Evolutionary conservation across 1,284 basidiomycete species (phyloP).

Genomic region (Trametes pubescens): DNA sequence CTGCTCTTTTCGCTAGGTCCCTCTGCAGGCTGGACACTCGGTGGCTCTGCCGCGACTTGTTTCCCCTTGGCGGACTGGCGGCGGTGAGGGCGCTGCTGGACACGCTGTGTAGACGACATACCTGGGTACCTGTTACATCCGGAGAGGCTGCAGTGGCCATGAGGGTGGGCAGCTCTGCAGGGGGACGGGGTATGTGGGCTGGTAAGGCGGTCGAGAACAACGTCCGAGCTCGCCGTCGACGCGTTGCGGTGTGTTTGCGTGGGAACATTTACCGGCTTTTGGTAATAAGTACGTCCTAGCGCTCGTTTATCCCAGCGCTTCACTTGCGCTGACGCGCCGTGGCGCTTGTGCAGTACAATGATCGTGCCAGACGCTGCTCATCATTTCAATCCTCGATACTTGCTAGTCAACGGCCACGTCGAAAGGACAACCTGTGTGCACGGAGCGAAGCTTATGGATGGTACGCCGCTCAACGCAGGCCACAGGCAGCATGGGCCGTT

Average conservation of each 20-base stretch:
- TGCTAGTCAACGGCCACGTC: too few relatives aligned
- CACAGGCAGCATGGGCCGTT: too few relatives aligned
- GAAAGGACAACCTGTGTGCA: too few relatives aligned
- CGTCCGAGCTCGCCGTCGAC: conserved; percentile 37
- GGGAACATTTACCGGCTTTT: conserved; percentile 28
- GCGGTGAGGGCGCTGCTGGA: conserved; percentile 18
- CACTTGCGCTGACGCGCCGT: neutral
- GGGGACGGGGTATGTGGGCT: conserved; percentile 41
- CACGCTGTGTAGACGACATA: conserved; percentile 16
- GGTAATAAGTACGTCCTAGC: conserved; percentile 17
- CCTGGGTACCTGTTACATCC: conserved; percentile 33
- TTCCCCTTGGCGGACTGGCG: conserved; percentile 41
- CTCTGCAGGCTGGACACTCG: conserved; percentile 41
- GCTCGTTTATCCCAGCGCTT: neutral
- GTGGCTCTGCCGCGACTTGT: conserved; percentile 40
- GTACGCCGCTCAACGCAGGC: too few relatives aligned
- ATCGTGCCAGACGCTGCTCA: neutral
- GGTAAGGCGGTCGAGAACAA: conserved; percentile 39
- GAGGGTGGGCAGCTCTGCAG: conserved; percentile 41
- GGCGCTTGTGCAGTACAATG: neutral
- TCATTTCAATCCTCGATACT: neutral
- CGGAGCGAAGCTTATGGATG: too few relatives aligned
- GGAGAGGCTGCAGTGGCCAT: conserved; percentile 36
- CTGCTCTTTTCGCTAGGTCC: conserved; percentile 36
- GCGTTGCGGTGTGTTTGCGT: conserved; percentile 42